A percentile compares a stretch with the other conserved stretches of the same genome.
These are phyloP conservation scores for Pseudogymnoascus pannorum DNA, from an alignment of 2,329 filamentous ascomycete species.

Conservation along the genomic window DNA sequence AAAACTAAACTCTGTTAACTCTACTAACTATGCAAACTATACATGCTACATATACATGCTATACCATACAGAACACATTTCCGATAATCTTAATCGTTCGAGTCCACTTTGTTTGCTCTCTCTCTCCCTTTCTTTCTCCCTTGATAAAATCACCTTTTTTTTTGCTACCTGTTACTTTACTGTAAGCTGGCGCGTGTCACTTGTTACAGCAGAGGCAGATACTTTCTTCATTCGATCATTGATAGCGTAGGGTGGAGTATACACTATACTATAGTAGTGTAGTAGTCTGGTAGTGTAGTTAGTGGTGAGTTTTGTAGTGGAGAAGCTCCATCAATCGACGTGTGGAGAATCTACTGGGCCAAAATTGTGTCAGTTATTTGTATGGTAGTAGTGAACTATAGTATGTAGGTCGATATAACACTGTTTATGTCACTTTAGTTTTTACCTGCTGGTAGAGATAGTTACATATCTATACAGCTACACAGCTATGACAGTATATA, in stretches of 20 bases:
- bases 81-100: too few relatives aligned
- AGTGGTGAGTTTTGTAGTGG: not conserved
- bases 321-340: not conserved
- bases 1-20: too few relatives aligned
- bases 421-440: not conserved
- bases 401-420: not conserved
- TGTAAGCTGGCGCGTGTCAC: not conserved
- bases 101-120: too few relatives aligned
- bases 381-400: not conserved
- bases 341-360: not conserved
- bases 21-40: too few relatives aligned
- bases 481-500: too few relatives aligned
- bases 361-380: not conserved
- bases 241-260: not conserved
- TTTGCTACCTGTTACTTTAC: not conserved
- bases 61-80: not conserved
- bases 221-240: not conserved
- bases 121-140: too few relatives aligned
- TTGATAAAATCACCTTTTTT: not conserved
- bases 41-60: too few relatives aligned
- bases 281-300: not conserved
- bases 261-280: not conserved
- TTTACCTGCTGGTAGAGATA: not conserved
- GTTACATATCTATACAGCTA: not conserved
- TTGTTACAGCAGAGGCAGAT: not conserved